Evolutionary conservation across 2,329 filamentous ascomycete genomes (phyloP).

Genomic region (Metarhizium robertsii): DNA sequence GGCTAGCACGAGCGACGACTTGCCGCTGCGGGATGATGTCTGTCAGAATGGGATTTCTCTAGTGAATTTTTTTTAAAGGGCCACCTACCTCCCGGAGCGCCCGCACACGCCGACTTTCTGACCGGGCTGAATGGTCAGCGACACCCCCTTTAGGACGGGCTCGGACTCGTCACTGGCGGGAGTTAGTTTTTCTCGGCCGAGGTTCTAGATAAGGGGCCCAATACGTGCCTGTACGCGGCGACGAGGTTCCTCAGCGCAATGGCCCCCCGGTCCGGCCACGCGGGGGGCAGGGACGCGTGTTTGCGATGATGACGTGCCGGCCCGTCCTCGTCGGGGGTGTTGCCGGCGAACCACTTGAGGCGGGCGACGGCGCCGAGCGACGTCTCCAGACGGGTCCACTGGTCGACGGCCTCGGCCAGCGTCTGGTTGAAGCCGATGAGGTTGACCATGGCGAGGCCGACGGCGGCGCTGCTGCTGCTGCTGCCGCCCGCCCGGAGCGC

Average conservation of each 20-base stretch:
- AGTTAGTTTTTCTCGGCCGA: too few relatives aligned
- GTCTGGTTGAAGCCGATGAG: constrained; percentile 19
- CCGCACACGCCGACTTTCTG: constrained; percentile 42
- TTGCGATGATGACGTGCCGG: too few relatives aligned
- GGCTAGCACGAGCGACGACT: constrained; percentile 36
- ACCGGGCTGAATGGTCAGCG: constrained; percentile 20
- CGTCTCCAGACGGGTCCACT: constrained; percentile 28
- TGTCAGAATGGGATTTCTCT: too few relatives aligned
- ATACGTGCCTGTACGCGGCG: constrained; percentile 17
- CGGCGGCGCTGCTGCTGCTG: constrained; percentile 15
- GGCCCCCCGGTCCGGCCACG: constrained; percentile 18
- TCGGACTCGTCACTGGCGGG: constrained; percentile 8
- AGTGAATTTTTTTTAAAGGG: not conserved
- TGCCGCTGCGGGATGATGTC: constrained; percentile 28
- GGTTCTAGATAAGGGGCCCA: not conserved
- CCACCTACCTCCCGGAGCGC: constrained; percentile 29
- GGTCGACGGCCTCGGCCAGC: constrained; percentile 20
- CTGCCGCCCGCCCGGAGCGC: constrained; percentile 18
- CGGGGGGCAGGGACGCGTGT: too few relatives aligned
- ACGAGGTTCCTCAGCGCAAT: constrained; percentile 18
- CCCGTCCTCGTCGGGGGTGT: constrained; percentile 19
- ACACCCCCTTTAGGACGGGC: constrained; percentile 10
- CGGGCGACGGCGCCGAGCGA: constrained; percentile 25
- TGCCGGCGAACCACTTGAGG: constrained; percentile 20
- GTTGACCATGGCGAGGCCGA: constrained; percentile 21